phyloP scores from a whole-genome alignment of 2,329 filamentous ascomycete genomes.

The Botrytis medusae region DNA sequence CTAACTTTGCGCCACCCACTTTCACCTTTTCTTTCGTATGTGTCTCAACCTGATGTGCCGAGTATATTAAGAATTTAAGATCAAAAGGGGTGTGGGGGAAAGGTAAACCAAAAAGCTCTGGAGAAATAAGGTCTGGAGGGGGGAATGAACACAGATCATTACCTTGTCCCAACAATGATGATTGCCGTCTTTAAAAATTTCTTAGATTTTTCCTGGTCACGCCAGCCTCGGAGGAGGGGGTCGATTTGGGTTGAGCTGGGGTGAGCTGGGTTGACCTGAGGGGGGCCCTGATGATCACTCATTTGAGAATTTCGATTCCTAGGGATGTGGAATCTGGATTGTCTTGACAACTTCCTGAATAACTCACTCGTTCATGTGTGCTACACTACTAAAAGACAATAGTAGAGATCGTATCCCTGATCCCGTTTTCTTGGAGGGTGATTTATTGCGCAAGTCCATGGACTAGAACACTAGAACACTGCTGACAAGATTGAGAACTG shows the following conservation, averaged over 20 bases:
- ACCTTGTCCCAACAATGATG: conserved; percentile 7
- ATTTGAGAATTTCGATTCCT: neutral
- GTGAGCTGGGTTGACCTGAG: neutral
- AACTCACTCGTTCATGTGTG: conserved; percentile 4
- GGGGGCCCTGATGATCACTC: conserved; percentile 7
- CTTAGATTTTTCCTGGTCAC: neutral
- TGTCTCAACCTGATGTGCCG: conserved; percentile 1
- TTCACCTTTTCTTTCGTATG: neutral
- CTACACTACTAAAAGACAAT: conserved; percentile 4
- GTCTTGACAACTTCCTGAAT: conserved; percentile 18
- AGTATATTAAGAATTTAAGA: neutral
- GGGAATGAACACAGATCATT: conserved; percentile 4
- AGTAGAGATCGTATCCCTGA: conserved; percentile 6
- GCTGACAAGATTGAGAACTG: conserved; percentile 7
- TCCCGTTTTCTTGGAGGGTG: neutral
- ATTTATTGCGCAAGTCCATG: conserved; percentile 15
- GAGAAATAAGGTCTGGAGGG: neutral
- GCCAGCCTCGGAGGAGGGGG: neutral
- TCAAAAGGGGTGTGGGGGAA: conserved; percentile 1
- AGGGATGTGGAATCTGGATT: neutral
- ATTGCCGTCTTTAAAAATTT: neutral
- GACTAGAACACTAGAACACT: neutral
- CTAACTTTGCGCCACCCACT: conserved; percentile 8
- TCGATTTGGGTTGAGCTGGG: neutral
- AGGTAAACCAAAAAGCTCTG: neutral